These are phyloP conservation scores for Anisodus acutangulus DNA, from an alignment of 257 asterid species.

Conservation along the genomic window DNA sequence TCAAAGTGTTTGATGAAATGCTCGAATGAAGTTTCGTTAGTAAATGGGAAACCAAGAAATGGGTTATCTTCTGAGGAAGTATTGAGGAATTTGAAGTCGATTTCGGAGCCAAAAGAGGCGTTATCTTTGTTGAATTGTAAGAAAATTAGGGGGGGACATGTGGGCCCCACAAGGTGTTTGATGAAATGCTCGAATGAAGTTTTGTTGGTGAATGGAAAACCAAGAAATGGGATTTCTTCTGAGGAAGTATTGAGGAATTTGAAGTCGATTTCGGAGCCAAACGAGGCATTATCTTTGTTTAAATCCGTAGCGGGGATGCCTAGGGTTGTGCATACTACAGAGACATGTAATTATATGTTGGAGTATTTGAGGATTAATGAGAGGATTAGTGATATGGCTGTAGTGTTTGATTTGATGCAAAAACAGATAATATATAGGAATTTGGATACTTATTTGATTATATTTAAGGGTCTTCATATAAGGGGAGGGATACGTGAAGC, in stretches of 20 bases:
- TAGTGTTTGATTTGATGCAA: constrained; percentile 91
- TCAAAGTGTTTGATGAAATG: constrained; percentile 54
- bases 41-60: constrained; percentile 42
- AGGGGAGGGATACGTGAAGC: constrained; percentile 80
- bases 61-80: constrained; percentile 63
- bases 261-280: constrained; percentile 62
- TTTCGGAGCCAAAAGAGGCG: constrained; percentile 53
- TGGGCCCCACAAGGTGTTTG: constrained; percentile 45
- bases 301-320: constrained; percentile 59
- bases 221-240: constrained; percentile 51
- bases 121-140: constrained; percentile 51
- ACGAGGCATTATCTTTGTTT: constrained; percentile 60
- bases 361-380: constrained; percentile 71
- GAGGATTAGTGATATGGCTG: constrained; percentile 63
- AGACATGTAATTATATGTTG: constrained; percentile 89
- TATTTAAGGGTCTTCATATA: constrained; percentile 67
- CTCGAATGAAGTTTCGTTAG: constrained; percentile 50
- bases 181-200: constrained; percentile 56
- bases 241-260: constrained; percentile 64
- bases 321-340: constrained; percentile 72
- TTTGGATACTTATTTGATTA: constrained; percentile 74
- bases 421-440: constrained; percentile 79
- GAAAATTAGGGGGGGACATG: constrained; percentile 48
- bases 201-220: constrained; percentile 41
- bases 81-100: constrained; percentile 63